Evolutionary conservation across 2,329 filamentous ascomycete species (phyloP).

Genomic region (Beauveria caledonica): DNA sequence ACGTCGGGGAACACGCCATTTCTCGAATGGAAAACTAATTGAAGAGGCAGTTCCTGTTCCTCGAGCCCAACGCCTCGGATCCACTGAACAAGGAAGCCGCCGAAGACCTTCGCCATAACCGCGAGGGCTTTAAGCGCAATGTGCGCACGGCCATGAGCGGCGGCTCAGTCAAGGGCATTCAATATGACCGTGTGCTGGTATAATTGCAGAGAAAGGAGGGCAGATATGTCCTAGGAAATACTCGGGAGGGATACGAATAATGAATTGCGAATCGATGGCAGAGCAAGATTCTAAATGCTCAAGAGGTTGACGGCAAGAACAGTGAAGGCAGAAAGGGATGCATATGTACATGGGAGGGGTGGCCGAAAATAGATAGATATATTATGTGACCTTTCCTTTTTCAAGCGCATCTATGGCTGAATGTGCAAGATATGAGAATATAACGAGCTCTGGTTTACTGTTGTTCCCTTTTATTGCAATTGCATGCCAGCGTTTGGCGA

Average conservation of each 20-base stretch:
- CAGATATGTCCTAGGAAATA: too few species aligned
- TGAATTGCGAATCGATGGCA: not conserved
- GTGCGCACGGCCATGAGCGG: conserved; percentile 79
- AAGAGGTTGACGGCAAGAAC: not conserved
- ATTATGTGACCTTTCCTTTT: too few species aligned
- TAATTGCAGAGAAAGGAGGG: conserved; percentile 25
- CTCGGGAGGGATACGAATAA: not conserved
- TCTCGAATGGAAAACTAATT: not conserved
- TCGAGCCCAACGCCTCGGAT: conserved; percentile 93
- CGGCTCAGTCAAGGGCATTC: conserved; percentile 61
- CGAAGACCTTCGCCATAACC: conserved; percentile 77
- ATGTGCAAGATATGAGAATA: not conserved
- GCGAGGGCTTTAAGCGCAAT: conserved; percentile 86
- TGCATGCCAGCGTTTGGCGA: not conserved
- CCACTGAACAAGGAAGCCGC: conserved; percentile 98
- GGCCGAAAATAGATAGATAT: not conserved
- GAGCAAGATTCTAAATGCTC: not conserved
- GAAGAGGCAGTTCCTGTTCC: conserved; percentile 73
- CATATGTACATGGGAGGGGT: not conserved
- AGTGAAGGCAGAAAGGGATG: not conserved
- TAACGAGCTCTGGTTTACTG: not conserved
- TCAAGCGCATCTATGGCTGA: not conserved
- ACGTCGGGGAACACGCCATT: not conserved
- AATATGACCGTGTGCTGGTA: conserved; percentile 72
- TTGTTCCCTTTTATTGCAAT: not conserved